These are phyloP conservation scores for Taphrina wiesneri DNA, from an alignment of 1,139 yeast genomes.

Conservation along the genomic window DNA sequence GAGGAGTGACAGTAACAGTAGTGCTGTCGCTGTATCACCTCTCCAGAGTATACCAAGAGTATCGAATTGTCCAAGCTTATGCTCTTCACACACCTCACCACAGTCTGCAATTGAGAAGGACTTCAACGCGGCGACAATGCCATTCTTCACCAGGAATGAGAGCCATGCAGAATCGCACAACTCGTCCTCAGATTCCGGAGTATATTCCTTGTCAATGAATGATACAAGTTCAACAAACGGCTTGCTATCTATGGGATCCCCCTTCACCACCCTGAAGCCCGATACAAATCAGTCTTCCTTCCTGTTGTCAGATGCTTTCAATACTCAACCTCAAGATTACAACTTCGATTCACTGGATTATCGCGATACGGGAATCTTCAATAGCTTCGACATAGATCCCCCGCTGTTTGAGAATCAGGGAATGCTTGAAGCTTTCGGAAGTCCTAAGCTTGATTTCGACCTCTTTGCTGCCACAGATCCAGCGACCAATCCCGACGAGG, in stretches of 20 bases:
- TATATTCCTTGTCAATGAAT: background rate
- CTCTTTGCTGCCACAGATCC: background rate
- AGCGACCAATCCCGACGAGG: background rate
- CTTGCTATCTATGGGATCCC: background rate
- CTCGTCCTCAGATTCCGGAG: constrained; percentile 4
- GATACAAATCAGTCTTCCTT: background rate
- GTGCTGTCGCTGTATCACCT: background rate
- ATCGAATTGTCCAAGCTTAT: constrained; percentile 17
- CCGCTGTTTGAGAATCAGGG: constrained; percentile 1
- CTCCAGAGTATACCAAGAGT: background rate
- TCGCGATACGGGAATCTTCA: constrained; percentile 1
- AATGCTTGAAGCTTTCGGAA: background rate
- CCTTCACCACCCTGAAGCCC: background rate
- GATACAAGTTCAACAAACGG: background rate
- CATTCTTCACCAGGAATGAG: constrained; percentile 4
- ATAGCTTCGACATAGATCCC: constrained; percentile 11
- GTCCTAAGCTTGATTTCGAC: background rate
- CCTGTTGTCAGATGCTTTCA: background rate
- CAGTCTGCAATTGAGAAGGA: constrained; percentile 16
- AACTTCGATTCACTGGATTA: background rate
- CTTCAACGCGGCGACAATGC: constrained; percentile 27
- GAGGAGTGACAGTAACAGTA: background rate
- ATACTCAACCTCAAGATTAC: background rate
- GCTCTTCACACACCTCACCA: constrained; percentile 25
- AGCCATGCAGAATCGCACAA: constrained; percentile 3